Evolutionary conservation across 352 stramenopile species (phyloP).

Genomic region (Blastocystis sp.): DNA sequence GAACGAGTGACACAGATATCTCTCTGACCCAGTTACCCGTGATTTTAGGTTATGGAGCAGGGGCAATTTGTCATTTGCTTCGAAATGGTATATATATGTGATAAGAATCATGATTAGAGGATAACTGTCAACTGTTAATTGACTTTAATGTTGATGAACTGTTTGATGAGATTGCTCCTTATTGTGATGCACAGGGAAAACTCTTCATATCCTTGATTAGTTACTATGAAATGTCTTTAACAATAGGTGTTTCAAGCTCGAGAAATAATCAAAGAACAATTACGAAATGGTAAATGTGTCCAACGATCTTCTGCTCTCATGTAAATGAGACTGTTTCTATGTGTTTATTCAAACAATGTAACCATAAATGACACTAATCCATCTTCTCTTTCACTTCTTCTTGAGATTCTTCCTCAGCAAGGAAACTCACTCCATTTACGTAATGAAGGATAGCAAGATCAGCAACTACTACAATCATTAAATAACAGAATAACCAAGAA

Average conservation of each 20-base stretch:
- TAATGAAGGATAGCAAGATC: conserved; percentile 42
- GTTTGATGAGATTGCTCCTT: neutral
- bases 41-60: conserved; percentile 35
- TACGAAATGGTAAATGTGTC: neutral
- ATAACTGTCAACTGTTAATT: conserved; percentile 8
- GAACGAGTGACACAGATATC: neutral
- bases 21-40: neutral
- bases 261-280: neutral
- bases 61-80: conserved; percentile 6
- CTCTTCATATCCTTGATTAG: conserved; percentile 22
- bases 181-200: conserved; percentile 14
- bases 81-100: neutral
- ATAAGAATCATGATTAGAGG: conserved; percentile 1
- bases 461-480: conserved; percentile 6
- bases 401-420: neutral
- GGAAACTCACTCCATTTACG: conserved; percentile 42
- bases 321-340: neutral
- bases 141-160: neutral
- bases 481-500: neutral
- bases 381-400: conserved; percentile 31
- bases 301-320: neutral
- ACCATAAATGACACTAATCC: conserved; percentile 3
- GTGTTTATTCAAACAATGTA: neutral
- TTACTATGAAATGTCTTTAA: neutral
- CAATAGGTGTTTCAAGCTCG: neutral